Evolutionary conservation across 768 basidiomycete genomes (phyloP), one percentile per base, ranked within the genome.

Genomic region (Calocybe cyanea): DNA sequence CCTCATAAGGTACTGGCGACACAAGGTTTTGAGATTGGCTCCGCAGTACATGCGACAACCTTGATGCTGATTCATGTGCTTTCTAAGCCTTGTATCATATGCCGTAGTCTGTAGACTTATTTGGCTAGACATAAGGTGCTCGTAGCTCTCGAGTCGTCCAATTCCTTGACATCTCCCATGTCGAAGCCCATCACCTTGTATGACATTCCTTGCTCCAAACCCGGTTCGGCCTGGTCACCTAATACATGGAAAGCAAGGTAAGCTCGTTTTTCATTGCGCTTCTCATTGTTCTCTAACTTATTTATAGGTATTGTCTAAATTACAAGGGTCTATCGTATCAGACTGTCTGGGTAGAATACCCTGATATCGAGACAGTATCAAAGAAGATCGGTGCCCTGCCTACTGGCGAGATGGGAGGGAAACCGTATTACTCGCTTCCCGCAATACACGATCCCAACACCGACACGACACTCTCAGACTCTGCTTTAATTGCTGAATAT

Each of bases 161-260:
- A 32, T 32, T 8, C 31, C n/a, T n/a, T 8, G n/a, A 32, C 9
- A 8, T 32, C n/a, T 31, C 25, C 33, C 18, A 40, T 46, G 45
- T 15, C 38, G 15, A 33, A 41, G 8, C 15, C 60, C 46, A 68
- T 72, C 51, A 60, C 51, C 11, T 57, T 75, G 38, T 77, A 75
- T 57, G 75, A 77, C 46, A 68, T 78, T 34, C 67, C 69, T 13
- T 63, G 63, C 20, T 60, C 52, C 36, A 38, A 60, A 3, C 42
- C 54, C 1, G 45, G 7, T 38, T 59, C 56, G 10, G 60, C 65
- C 7, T 76, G 70, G 67, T 72, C 71, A 2, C 68, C 72, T 8
- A 77, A 75, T 48, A 68, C 70, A 15, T 73, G 67, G 69, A 75
- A 72, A 54, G 59, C 64, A 9, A 57, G 76, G 76, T 69, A 32